Evolutionary conservation across 2,329 filamentous ascomycete species (phyloP).

Genomic region (Sarocladium kiliense): DNA sequence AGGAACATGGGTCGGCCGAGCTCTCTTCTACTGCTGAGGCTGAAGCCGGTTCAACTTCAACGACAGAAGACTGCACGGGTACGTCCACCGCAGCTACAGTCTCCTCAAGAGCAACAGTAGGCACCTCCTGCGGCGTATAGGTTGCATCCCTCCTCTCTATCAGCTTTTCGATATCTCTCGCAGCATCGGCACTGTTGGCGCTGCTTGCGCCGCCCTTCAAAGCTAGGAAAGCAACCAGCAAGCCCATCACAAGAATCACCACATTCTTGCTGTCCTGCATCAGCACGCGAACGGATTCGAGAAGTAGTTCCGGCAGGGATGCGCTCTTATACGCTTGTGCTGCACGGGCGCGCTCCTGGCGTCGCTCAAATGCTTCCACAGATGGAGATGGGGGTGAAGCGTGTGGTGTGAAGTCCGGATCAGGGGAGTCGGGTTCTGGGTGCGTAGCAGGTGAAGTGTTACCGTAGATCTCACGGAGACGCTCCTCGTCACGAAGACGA

Average conservation of each 20-base stretch:
- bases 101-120: slow-evolving; percentile 20
- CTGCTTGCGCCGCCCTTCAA: slow-evolving; percentile 23
- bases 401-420: slow-evolving; percentile 1
- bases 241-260: slow-evolving; percentile 47
- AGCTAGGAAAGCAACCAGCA: slow-evolving; percentile 49
- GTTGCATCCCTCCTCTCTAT: slow-evolving; percentile 19
- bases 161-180: slow-evolving; percentile 12
- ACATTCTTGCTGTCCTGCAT: slow-evolving; percentile 56
- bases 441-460: slow-evolving; percentile 15
- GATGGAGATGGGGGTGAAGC: slow-evolving; percentile 16
- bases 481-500: slow-evolving; percentile 41
- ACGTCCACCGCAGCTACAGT: slow-evolving; percentile 7
- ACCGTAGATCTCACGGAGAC: slow-evolving; percentile 50
- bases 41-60: neutral
- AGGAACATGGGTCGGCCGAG: neutral
- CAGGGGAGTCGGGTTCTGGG: neutral
- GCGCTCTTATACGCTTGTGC: slow-evolving; percentile 32
- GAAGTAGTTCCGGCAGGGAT: slow-evolving; percentile 47
- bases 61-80: neutral
- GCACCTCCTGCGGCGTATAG: slow-evolving; percentile 17
- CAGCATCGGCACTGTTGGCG: neutral
- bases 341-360: slow-evolving; percentile 18
- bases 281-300: slow-evolving; percentile 48
- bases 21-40: neutral
- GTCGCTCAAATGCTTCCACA: slow-evolving; percentile 22